Evolutionary conservation across 805 yeast species (phyloP).

Genomic region (Hanseniaspora hatyaiensis): DNA sequence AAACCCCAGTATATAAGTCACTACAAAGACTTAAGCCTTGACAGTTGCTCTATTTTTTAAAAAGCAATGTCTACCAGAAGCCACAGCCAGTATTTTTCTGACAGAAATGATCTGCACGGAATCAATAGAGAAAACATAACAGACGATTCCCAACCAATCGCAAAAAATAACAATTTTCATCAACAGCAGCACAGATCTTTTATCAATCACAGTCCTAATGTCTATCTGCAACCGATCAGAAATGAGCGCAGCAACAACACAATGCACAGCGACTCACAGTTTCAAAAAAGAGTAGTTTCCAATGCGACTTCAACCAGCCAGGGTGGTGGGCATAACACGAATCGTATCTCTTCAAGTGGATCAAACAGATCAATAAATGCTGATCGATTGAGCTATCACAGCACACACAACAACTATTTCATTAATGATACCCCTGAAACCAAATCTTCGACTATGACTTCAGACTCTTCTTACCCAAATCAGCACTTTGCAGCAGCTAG

Average conservation of each 20-base stretch:
- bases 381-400: background rate
- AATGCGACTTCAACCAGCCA: background rate
- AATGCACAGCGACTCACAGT: background rate
- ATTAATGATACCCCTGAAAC: background rate
- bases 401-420: background rate
- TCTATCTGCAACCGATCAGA: conserved; percentile 1
- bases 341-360: background rate
- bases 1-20: too few relatives aligned
- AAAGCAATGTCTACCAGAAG: too few relatives aligned
- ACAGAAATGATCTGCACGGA: background rate
- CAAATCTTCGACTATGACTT: background rate
- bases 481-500: background rate
- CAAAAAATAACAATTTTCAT: too few relatives aligned
- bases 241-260: background rate
- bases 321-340: background rate
- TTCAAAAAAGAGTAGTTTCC: conserved; percentile 3
- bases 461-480: background rate
- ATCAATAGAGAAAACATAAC: background rate
- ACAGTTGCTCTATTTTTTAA: too few relatives aligned
- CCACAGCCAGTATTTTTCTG: too few relatives aligned
- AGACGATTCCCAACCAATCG: too few relatives aligned
- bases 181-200: conserved; percentile 5
- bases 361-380: background rate
- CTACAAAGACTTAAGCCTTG: too few relatives aligned
- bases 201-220: conserved; percentile 5